Percentiles rank a stretch among this genome's conserved stretches.
phyloP scores from a whole-genome alignment of 176 grass and related monocot genomes.

The Oryza glaberrima region DNA sequence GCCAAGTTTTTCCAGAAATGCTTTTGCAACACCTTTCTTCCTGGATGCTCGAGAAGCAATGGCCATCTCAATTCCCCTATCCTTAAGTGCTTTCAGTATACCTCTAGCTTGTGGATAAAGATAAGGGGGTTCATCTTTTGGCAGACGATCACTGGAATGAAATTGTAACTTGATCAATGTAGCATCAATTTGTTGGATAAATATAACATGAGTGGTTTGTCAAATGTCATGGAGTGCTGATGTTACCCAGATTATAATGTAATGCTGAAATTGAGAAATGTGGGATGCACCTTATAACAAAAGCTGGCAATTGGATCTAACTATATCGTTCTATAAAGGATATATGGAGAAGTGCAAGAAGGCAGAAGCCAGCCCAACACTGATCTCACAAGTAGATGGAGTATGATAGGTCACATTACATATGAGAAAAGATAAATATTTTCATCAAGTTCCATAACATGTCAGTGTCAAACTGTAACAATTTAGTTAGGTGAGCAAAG shows the following conservation, averaged over 20 bases:
- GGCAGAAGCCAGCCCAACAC: neutral
- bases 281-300: neutral
- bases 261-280: neutral
- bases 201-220: neutral
- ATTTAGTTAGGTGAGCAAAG: neutral
- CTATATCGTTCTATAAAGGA: neutral
- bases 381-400: neutral
- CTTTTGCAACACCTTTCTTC: slow-evolving; percentile 33
- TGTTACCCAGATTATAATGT: neutral
- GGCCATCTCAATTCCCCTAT: slow-evolving; percentile 42
- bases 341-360: neutral
- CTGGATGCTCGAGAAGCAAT: slow-evolving; percentile 53
- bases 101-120: slow-evolving; percentile 46
- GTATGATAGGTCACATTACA: neutral
- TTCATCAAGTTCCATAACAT: neutral
- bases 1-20: slow-evolving; percentile 49
- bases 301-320: neutral
- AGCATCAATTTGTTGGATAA: neutral
- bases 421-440: neutral
- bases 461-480: neutral
- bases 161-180: neutral
- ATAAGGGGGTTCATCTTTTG: slow-evolving; percentile 43
- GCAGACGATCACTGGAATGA: slow-evolving; percentile 42
- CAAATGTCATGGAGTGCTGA: neutral
- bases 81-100: slow-evolving; percentile 48